phyloP scores from a whole-genome alignment of 2,329 filamentous ascomycete species.

The Pezicula neosporulosa region DNA sequence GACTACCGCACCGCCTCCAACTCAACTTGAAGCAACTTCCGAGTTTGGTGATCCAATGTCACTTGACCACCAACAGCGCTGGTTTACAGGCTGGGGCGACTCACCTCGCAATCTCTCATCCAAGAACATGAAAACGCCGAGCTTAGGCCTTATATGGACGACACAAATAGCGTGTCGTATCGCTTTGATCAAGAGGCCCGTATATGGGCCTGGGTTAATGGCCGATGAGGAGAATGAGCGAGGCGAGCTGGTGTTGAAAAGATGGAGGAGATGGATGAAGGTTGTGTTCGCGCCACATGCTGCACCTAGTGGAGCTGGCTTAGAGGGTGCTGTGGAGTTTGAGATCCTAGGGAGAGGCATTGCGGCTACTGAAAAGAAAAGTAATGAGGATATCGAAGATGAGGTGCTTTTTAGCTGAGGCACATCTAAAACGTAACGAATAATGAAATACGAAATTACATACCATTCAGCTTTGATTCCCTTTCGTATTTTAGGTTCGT shows the following conservation, averaged over 20 bases:
- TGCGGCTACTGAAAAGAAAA: conserved; percentile 23
- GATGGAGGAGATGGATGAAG: conserved; percentile 76
- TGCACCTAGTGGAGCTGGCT: conserved; percentile 44
- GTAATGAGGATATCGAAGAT: conserved; percentile 7
- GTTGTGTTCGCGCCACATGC: conserved; percentile 86
- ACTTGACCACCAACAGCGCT: conserved; percentile 86
- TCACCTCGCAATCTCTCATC: conserved; percentile 38
- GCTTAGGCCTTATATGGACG: conserved; percentile 84
- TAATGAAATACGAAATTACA: too few relatives aligned
- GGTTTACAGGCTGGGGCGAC: conserved; percentile 95
- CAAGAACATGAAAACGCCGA: conserved; percentile 71
- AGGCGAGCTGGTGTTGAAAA: conserved; percentile 45
- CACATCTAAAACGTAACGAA: too few relatives aligned
- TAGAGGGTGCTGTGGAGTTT: conserved; percentile 61
- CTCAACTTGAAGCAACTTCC: conserved; percentile 21
- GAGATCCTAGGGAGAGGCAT: conserved; percentile 70
- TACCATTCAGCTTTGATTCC: too few relatives aligned
- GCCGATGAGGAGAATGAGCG: conserved; percentile 35
- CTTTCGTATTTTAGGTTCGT: too few relatives aligned
- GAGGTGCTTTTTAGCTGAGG: neutral
- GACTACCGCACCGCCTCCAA: conserved; percentile 16
- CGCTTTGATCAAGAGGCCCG: conserved; percentile 70
- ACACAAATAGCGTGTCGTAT: conserved; percentile 84
- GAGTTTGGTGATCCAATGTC: conserved; percentile 51
- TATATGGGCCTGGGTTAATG: conserved; percentile 36